Base-by-base conservation (phyloP, 352 stramenopile species). In the Phytophthora syringae region DNA sequence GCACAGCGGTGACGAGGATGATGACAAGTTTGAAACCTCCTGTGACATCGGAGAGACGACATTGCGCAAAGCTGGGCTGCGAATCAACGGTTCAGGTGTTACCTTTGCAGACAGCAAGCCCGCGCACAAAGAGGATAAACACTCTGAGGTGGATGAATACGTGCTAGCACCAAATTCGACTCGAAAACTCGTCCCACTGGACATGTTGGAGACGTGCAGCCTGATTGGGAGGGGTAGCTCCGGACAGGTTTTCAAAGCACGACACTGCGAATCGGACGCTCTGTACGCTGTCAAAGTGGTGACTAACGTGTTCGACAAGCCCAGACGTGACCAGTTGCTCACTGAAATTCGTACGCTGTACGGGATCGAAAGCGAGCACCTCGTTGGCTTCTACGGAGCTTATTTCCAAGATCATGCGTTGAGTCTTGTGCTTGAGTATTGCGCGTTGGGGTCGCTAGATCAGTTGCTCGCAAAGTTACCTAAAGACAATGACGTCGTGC, bases 321-420 rank as follows among this genome's bases (percentile, higher is more conserved):
- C 67, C 37, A 89, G 90, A 50, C 79, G 83, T 28, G 71, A 92
- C 47, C 85, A 92, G 53, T 77, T 93, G 61, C 67, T 93, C 34
- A 91, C 80, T 20, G 85, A 93, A 70, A 92, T 93, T 60, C 80
- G 83, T 47, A 90, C 81, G 30, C 60, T 93, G 1, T 93, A 92
- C 61, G 82, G 76, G 44, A 82, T 91, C 32, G 76, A 86, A 43
- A 93, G 79, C 21, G 67, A 84, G 1, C 85, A 74, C 52, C 72
- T 93, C 7, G 82, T 93, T 1, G 71, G 74, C 7, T 93, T 88
- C 49, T 87, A 83, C 61, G 84, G 84, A 22, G 84, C 84, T 3
- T 93, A 86, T 64, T 91, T 93, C 51, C 77, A 86, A 32, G 84
- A 93, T 61, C 80, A 90, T 52, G 77, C 80, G 22, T 56, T 93